Evolutionary conservation across 2,329 filamentous ascomycete species (phyloP), one percentile per base, ranked within the genome.

Genomic region (Ceratocystis papillata): DNA sequence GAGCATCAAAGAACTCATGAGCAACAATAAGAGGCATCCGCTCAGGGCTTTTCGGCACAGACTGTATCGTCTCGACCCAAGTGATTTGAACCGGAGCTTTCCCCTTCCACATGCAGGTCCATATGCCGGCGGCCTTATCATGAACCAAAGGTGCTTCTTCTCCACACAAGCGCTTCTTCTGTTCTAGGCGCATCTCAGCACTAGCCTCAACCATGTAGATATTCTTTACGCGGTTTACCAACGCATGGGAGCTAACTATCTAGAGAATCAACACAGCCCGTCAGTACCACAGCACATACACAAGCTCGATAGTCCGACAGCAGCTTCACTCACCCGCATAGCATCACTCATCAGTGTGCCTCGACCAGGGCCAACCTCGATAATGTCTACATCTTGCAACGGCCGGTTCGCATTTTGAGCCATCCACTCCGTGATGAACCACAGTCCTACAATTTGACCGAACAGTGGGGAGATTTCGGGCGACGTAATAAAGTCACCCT

Each of bases 291-390:
- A 15, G 37, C 37, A 41, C 12, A 15, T 15, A 41, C 37, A 15
- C 37, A 41, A 41, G 3, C 37, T 2, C 12, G 37, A 15, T 10
- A 15, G 37, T 48, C 20, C 15, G 7, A 41, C 37, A 12, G 37
- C 37, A 15, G 0, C 48, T 70, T 10, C 20, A 28, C 86, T 74
- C 79, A 94, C 90, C 71, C 94, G 82, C 70, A 99, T 77, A 77
- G 97, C 89, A 78, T 99, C 94, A 76, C 93, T 90, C 93, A 99
- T 99, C 71, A 99, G 78, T 15, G 94, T 99, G 15, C 94, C 94
- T 74, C 93, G 85, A 12, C 94, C 94, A 2, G 94, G 94, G 0
- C 94, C 94, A 70, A 97, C 86, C 76, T 99, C 94, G 72, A 99
- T 90, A 69, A 99, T 79, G 74, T 96, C 88, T 17, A 96, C 86